A percentile compares a stretch with the other conserved stretches of the same genome.
phyloP scores from a whole-genome alignment of 1,139 yeast genomes.

The Blastobotrys persicus region DNA sequence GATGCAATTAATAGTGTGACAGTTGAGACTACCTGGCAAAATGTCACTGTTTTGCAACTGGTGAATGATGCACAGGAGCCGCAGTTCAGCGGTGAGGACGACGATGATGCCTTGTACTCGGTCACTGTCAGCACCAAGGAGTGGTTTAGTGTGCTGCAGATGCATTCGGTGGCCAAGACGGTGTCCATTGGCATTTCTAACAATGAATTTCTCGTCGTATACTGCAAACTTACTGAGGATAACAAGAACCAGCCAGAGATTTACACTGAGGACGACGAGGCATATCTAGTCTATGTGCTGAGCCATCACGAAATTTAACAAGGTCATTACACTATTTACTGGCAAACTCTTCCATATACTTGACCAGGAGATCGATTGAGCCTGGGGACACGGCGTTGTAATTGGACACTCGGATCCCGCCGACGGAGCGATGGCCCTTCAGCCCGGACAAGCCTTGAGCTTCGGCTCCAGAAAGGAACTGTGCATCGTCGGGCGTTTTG shows the following conservation, averaged over 20 bases:
- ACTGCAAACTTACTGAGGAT: constrained; percentile 35
- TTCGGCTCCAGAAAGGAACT: constrained; percentile 64
- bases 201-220: constrained; percentile 33
- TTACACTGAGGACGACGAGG: constrained; percentile 16
- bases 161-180: constrained; percentile 30
- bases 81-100: too few species aligned
- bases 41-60: constrained; percentile 27
- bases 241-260: constrained; percentile 14
- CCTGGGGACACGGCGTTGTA: constrained; percentile 75
- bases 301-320: constrained; percentile 21
- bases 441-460: constrained; percentile 63
- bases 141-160: constrained; percentile 35
- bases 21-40: constrained; percentile 27
- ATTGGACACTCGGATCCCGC: constrained; percentile 92
- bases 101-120: constrained; percentile 16
- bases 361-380: constrained; percentile 59
- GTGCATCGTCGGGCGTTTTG: constrained; percentile 65
- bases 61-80: constrained; percentile 19
- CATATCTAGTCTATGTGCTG: constrained; percentile 28
- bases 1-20: constrained; percentile 16
- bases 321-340: constrained; percentile 24
- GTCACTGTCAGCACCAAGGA: constrained; percentile 35
- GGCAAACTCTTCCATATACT: constrained; percentile 65
- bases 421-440: constrained; percentile 96
- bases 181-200: constrained; percentile 38